Conservation (phyloP, 345 rosid species). For the thale cress (Arabidopsis thaliana) region DNA sequence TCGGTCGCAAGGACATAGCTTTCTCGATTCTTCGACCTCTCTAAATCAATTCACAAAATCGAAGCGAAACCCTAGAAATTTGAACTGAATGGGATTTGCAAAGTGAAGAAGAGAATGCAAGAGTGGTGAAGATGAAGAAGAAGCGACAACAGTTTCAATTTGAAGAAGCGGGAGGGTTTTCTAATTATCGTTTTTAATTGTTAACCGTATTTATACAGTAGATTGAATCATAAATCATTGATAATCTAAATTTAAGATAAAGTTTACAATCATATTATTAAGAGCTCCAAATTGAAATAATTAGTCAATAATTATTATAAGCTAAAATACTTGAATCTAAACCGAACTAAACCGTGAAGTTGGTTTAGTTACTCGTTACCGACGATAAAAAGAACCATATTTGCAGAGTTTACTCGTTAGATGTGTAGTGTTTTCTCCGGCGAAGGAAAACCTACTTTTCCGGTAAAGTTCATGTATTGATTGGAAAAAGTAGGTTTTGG, state of each 20-base stretch:
- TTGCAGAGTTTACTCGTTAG: background rate
- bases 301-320: no score
- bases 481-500: no score
- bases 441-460: background rate
- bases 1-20: constrained; percentile 46
- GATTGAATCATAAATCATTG: background rate
- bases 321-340: no score
- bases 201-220: background rate
- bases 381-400: no score
- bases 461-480: background rate
- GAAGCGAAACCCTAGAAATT: constrained; percentile 19
- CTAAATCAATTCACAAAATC: background rate
- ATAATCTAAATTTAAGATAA: no score
- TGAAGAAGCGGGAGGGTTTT: background rate
- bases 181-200: background rate
- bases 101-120: background rate
- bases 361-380: background rate
- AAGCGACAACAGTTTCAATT: background rate
- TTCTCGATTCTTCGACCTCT: background rate
- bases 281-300: no score
- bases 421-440: background rate
- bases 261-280: background rate
- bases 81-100: background rate
- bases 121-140: background rate
- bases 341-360: background rate